Conservation (phyloP, 2,329 filamentous ascomycete species). For the Bipolaris victoriae region DNA sequence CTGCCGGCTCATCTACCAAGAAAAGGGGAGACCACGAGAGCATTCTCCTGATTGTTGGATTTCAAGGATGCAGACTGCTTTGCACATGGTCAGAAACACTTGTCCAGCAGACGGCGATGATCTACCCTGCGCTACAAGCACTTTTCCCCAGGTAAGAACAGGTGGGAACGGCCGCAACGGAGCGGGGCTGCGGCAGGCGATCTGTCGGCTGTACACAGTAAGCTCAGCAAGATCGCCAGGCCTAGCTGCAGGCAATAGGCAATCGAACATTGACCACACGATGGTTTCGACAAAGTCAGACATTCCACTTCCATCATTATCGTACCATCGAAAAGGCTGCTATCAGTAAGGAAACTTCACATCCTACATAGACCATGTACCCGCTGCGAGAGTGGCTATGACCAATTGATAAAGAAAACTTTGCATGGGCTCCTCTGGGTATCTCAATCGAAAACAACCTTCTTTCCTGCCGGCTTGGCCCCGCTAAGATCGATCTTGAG, state of each 20-base stretch:
- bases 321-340: not conserved
- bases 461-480: constrained; percentile 63
- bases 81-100: not conserved
- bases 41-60: not conserved
- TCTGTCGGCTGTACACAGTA: not conserved
- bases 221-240: not conserved
- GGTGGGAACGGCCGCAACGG: not conserved
- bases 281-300: not conserved
- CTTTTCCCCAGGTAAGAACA: not conserved
- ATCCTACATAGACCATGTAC: no score
- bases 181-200: not conserved
- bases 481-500: constrained; percentile 43
- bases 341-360: no score
- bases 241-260: not conserved
- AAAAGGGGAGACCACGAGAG: not conserved
- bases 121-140: not conserved
- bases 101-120: not conserved
- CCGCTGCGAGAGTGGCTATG: not conserved
- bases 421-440: constrained; percentile 1
- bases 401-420: not conserved
- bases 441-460: constrained; percentile 65
- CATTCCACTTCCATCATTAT: not conserved
- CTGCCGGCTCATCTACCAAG: not conserved
- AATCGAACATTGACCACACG: not conserved
- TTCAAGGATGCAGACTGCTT: not conserved